Evolutionary conservation across 2,329 filamentous ascomycete genomes (phyloP), one percentile per base, ranked within the genome.

Genomic region (Colletotrichum sidae): DNA sequence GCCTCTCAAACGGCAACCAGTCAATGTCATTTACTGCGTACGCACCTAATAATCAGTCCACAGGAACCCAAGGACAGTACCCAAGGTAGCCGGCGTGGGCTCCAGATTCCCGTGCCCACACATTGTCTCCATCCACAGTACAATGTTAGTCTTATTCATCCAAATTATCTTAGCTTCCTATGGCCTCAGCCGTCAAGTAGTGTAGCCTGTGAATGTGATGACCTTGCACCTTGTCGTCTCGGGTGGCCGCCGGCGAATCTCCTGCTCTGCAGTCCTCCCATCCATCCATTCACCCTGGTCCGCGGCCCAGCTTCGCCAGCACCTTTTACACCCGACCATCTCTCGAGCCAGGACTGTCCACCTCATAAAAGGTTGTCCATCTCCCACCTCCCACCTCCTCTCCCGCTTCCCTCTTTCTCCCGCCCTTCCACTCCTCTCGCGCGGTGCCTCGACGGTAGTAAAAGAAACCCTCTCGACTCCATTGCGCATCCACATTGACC

Each of bases 391-490:
- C 63, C 63, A 52, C 39, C 49, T 25, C 39, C 4, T 25, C 25
- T 4, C 1, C 4, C 4, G 25, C 25, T 25, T 55, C 13, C 11
- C 6, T 9, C 9, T 38, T 56, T 55, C 15, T 15, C 57, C 54
- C 57, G 33, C 53, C 63, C 66, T 67, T 58, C 38, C 57, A 57
- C 37, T 60, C 63, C 39, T 67, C 66, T 59, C 45, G 55, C 60
- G 60, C 64, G 54, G 64, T 67, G 64, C 53, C 55, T 58, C 60
- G 64, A 67, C 64, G 64, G 64, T 65, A 67, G 60, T 50, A 64
- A 60, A 55, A 65, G 49, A 58, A 64, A 55, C 60, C 60, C 64
- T 67, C 64, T 67, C 64, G 64, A 67, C 65, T 37, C 64, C 60
- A 67, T 63, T 65, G 64, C 60, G 60, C 60, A 65, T 50, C 44